Evolutionary conservation across 2,329 filamentous ascomycete species (phyloP).

Genomic region (Epichloe aotearoae): DNA sequence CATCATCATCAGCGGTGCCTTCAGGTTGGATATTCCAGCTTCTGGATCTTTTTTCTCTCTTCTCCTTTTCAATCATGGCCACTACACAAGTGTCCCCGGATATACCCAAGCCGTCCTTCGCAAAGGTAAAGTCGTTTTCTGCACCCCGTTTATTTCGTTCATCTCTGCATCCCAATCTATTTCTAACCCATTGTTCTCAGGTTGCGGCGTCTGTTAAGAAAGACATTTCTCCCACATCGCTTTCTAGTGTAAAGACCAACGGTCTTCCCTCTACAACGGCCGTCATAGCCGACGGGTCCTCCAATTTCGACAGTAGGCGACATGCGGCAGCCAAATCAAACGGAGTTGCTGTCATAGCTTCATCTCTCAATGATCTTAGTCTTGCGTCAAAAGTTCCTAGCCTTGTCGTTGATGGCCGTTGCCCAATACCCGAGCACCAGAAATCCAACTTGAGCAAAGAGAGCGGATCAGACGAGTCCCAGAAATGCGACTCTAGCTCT

Average conservation of each 20-base stretch:
- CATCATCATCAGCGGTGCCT: conserved; percentile 7
- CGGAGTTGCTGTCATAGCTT: conserved; percentile 14
- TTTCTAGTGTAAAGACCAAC: conserved; percentile 4
- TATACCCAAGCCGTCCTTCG: conserved; percentile 54
- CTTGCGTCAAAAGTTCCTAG: conserved; percentile 21
- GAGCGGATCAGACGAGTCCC: conserved; percentile 41
- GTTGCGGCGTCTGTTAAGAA: conserved; percentile 33
- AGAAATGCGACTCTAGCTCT: conserved; percentile 48
- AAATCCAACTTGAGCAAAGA: conserved; percentile 21
- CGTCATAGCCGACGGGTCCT: conserved; percentile 7
- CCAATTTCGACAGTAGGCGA: conserved; percentile 8
- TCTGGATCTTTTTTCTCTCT: conserved; percentile 5
- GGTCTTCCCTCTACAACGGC: conserved; percentile 8
- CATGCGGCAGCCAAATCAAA: conserved; percentile 8
- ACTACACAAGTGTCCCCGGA: conserved; percentile 33
- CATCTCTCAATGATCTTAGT: conserved; percentile 18
- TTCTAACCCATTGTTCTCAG: conserved; percentile 16
- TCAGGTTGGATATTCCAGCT: conserved; percentile 12
- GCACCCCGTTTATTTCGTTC: background rate
- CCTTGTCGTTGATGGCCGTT: conserved; percentile 37
- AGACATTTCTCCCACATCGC: conserved; percentile 9
- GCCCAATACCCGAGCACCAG: conserved; percentile 21
- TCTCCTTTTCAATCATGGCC: conserved; percentile 26
- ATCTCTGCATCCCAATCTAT: background rate
- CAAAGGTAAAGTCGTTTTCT: conserved; percentile 44